Evolutionary conservation across 1,284 basidiomycete species (phyloP).

Genomic region (Ceratobasidium papillatum): DNA sequence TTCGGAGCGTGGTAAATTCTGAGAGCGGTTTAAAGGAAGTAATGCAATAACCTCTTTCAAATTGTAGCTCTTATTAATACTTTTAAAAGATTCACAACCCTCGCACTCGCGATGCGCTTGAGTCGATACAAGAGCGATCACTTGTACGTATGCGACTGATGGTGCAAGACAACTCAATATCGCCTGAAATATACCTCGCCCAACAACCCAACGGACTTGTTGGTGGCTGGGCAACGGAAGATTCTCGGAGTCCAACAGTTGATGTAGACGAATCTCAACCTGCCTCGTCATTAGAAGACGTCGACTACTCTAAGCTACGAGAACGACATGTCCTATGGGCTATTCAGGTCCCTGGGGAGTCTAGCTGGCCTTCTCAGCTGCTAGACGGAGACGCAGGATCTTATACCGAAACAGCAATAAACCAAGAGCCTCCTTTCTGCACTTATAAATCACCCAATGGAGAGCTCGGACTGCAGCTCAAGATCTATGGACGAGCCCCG

Average conservation of each 20-base stretch:
- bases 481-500: slow-evolving; percentile 64
- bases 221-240: slow-evolving; percentile 73
- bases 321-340: slow-evolving; percentile 74
- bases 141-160: slow-evolving; percentile 70
- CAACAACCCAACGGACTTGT: slow-evolving; percentile 55
- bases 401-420: slow-evolving; percentile 12
- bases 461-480: slow-evolving; percentile 15
- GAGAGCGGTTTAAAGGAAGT: slow-evolving; percentile 27
- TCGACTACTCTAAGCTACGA: slow-evolving; percentile 61
- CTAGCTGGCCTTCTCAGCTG: slow-evolving; percentile 58
- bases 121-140: slow-evolving; percentile 50
- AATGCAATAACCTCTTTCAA: background rate
- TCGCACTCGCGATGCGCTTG: background rate
- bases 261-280: slow-evolving; percentile 48
- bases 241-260: slow-evolving; percentile 47
- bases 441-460: slow-evolving; percentile 71
- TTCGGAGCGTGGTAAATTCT: background rate
- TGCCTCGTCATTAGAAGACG: slow-evolving; percentile 47
- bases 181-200: slow-evolving; percentile 74
- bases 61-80: slow-evolving; percentile 21
- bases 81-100: slow-evolving; percentile 10
- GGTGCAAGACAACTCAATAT: slow-evolving; percentile 80
- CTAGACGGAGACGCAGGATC: slow-evolving; percentile 39
- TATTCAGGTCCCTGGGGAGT: slow-evolving; percentile 72
- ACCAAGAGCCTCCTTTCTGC: slow-evolving; percentile 47